Evolutionary conservation across 129 eudicot genomes (phyloP).

Genomic region (Flaveria sonorensis): DNA sequence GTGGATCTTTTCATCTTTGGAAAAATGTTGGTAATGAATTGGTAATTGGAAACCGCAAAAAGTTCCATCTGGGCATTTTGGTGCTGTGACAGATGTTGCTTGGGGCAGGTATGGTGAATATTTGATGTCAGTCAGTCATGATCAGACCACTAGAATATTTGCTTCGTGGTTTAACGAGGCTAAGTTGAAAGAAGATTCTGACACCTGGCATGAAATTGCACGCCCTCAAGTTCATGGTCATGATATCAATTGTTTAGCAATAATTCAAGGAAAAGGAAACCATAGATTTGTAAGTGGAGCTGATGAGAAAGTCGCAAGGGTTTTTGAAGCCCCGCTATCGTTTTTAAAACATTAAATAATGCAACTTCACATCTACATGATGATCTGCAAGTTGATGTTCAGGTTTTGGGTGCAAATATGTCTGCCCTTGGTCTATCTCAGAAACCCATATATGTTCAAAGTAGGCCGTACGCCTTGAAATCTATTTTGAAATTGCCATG

Average conservation of each 20-base stretch:
- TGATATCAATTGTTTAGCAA: slow-evolving; percentile 77
- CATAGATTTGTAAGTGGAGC: slow-evolving; percentile 91
- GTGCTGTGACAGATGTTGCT: slow-evolving; percentile 72
- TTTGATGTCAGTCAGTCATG: slow-evolving; percentile 86
- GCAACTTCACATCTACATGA: slow-evolving; percentile 46
- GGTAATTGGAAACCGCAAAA: slow-evolving; percentile 90
- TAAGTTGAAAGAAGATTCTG: slow-evolving; percentile 31
- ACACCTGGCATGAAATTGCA: slow-evolving; percentile 88
- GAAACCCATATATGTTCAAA: slow-evolving; percentile 85
- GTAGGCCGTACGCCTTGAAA: slow-evolving; percentile 27
- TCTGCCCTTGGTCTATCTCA: slow-evolving; percentile 98
- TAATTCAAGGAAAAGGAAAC: slow-evolving; percentile 89
- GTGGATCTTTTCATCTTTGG: slow-evolving; percentile 97
- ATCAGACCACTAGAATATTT: slow-evolving; percentile 91
- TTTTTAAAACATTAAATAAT: slow-evolving; percentile 77
- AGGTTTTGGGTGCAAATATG: slow-evolving; percentile 96
- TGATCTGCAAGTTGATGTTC: slow-evolving; percentile 65
- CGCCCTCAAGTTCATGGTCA: slow-evolving; percentile 99
- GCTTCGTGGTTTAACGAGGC: slow-evolving; percentile 63
- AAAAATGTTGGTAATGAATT: slow-evolving; percentile 66
- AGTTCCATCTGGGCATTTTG: slow-evolving; percentile 96
- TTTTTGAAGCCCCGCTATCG: slow-evolving; percentile 93
- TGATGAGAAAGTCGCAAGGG: slow-evolving; percentile 97
- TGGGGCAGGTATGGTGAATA: slow-evolving; percentile 88
- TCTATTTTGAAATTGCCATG: slow-evolving; percentile 10